These are phyloP conservation scores for Hypomyces rosellus DNA, from an alignment of 2,329 filamentous ascomycete genomes.

Conservation along the genomic window DNA sequence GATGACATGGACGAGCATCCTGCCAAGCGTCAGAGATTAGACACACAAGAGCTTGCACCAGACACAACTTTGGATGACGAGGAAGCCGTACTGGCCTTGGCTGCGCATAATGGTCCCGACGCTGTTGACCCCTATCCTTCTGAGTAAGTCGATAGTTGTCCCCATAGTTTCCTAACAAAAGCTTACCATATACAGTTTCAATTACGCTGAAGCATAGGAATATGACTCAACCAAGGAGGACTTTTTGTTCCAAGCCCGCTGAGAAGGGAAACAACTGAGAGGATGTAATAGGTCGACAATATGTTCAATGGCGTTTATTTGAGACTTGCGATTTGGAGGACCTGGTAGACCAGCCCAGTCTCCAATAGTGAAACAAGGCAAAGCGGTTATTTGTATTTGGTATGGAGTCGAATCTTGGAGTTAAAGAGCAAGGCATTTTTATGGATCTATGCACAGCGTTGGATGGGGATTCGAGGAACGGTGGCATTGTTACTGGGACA, in stretches of 20 bases:
- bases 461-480: too few relatives aligned
- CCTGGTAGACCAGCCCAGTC: too few relatives aligned
- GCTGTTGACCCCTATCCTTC: slow-evolving; percentile 33
- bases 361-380: too few relatives aligned
- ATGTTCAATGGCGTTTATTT: not conserved
- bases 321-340: too few relatives aligned
- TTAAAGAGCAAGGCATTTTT: too few relatives aligned
- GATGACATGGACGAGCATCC: slow-evolving; percentile 28
- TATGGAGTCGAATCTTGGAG: too few relatives aligned
- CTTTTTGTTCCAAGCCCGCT: not conserved
- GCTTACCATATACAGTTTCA: slow-evolving; percentile 25
- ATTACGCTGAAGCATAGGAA: slow-evolving; percentile 33
- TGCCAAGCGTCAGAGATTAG: slow-evolving; percentile 36
- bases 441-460: too few relatives aligned
- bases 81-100: slow-evolving; percentile 42
- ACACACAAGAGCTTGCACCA: slow-evolving; percentile 18
- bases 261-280: too few relatives aligned
- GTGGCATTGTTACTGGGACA: too few relatives aligned
- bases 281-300: not conserved
- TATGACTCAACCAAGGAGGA: not conserved
- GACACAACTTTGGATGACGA: slow-evolving; percentile 33
- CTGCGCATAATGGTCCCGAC: slow-evolving; percentile 35
- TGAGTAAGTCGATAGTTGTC: slow-evolving; percentile 32
- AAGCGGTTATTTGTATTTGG: too few relatives aligned
- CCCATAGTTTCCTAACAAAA: not conserved